Percentiles rank a stretch among this genome's conserved stretches.
phyloP scores from a whole-genome alignment of 805 yeast genomes.

The Teunomyces cretensis region DNA sequence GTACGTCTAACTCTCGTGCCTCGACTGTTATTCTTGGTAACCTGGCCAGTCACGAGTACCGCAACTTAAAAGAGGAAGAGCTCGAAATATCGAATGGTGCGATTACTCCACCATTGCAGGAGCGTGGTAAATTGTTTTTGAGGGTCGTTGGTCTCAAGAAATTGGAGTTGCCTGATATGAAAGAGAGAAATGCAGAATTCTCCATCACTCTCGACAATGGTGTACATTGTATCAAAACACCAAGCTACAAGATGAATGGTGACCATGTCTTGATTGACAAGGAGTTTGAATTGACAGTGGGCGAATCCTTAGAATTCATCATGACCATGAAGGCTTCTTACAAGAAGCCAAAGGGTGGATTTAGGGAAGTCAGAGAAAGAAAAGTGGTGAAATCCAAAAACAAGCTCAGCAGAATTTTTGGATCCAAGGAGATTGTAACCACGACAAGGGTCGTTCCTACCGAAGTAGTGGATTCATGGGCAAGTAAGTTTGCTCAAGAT shows the following conservation, averaged over 20 bases:
- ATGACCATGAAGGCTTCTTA: constrained; percentile 72
- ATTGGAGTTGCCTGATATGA: constrained; percentile 48
- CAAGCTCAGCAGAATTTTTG: constrained; percentile 47
- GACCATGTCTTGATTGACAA: constrained; percentile 49
- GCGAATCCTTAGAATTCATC: constrained; percentile 58
- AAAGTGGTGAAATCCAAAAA: constrained; percentile 46
- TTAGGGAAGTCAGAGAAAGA: constrained; percentile 61
- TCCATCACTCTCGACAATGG: constrained; percentile 74
- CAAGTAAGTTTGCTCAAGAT: constrained; percentile 66
- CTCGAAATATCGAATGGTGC: not conserved
- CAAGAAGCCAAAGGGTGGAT: constrained; percentile 47
- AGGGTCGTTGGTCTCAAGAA: constrained; percentile 47
- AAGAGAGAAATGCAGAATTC: constrained; percentile 47
- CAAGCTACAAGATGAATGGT: constrained; percentile 42
- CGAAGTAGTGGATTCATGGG: constrained; percentile 60
- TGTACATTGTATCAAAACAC: constrained; percentile 71
- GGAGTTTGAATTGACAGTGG: constrained; percentile 77
- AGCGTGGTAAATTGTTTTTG: constrained; percentile 57
- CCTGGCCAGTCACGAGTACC: not conserved
- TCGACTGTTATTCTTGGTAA: not conserved
- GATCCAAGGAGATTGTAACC: constrained; percentile 47
- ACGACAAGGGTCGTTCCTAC: constrained; percentile 53
- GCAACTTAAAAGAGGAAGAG: not conserved
- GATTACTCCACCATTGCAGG: constrained; percentile 14
- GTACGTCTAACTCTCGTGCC: not conserved